phyloP scores from a whole-genome alignment of 148 eudicot genomes.

The Beta vulgaris region DNA sequence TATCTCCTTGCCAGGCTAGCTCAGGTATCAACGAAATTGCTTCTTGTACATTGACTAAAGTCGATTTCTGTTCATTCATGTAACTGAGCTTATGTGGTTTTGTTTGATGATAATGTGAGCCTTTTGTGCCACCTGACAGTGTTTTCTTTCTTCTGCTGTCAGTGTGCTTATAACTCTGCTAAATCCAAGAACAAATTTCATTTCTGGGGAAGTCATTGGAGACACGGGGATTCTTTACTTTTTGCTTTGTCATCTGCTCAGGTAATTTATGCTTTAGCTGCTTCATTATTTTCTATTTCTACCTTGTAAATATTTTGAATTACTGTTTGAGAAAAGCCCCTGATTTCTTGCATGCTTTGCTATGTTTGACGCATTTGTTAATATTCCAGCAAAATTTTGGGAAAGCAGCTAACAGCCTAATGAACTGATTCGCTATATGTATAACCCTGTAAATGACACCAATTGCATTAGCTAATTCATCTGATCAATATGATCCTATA shows the following conservation, averaged over 20 bases:
- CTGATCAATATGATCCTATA: not conserved
- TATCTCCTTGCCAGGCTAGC: constrained; percentile 92
- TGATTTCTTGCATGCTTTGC: not conserved
- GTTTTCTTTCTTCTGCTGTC: constrained; percentile 26
- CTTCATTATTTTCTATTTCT: not conserved
- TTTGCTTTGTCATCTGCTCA: constrained; percentile 91
- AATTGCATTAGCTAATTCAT: constrained; percentile 5
- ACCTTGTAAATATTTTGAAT: not conserved
- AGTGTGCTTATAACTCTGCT: constrained; percentile 98
- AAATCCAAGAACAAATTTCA: constrained; percentile 94
- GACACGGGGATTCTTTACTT: constrained; percentile 89
- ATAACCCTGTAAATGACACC: not conserved
- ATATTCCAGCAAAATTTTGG: not conserved
- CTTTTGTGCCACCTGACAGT: constrained; percentile 12
- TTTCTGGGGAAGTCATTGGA: constrained; percentile 93
- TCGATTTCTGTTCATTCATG: not conserved
- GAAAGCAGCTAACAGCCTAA: not conserved
- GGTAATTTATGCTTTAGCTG: constrained; percentile 40
- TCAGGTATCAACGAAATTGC: constrained; percentile 49
- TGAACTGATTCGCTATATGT: not conserved
- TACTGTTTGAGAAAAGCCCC: not conserved
- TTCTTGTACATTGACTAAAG: not conserved
- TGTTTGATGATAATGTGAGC: not conserved
- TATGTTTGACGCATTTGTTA: not conserved
- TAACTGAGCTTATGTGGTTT: not conserved